Conservation (phyloP, 1,139 yeast species). For the Yamadazyma conglobata region DNA sequence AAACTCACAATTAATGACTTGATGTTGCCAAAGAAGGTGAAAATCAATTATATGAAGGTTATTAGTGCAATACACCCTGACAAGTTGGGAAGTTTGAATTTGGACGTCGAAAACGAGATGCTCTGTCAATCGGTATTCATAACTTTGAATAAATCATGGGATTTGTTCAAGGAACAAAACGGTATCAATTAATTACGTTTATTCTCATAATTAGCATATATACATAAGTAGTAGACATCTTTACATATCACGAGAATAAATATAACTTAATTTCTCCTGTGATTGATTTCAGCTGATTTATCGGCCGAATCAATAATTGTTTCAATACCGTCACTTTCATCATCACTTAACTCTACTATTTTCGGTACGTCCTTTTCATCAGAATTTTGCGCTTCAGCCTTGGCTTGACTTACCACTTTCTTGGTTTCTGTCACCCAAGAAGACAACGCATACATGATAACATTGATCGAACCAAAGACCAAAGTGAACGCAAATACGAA, state of each 20-base stretch:
- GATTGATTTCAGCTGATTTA: slow-evolving; percentile 1
- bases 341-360: slow-evolving; percentile 16
- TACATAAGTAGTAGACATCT: not conserved
- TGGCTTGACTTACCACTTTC: slow-evolving; percentile 12
- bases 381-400: slow-evolving; percentile 6
- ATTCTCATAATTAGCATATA: too few species aligned
- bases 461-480: slow-evolving; percentile 39
- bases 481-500: slow-evolving; percentile 38
- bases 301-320: slow-evolving; percentile 1
- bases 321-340: slow-evolving; percentile 3
- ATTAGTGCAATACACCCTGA: slow-evolving; percentile 94
- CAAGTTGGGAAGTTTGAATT: slow-evolving; percentile 48
- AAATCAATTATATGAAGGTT: slow-evolving; percentile 85
- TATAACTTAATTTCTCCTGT: slow-evolving; percentile 8
- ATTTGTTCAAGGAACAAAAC: slow-evolving; percentile 56
- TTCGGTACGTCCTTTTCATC: slow-evolving; percentile 12
- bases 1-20: slow-evolving; percentile 60
- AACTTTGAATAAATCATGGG: slow-evolving; percentile 88
- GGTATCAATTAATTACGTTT: slow-evolving; percentile 14
- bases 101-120: slow-evolving; percentile 68
- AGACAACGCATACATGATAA: slow-evolving; percentile 21
- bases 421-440: slow-evolving; percentile 19
- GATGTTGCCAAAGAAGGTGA: slow-evolving; percentile 88
- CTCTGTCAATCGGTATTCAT: slow-evolving; percentile 87
- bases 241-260: not conserved